A percentile compares a stretch with the other conserved stretches of the same genome.
These are phyloP conservation scores for Zygosaccharomyces siamensis DNA, from an alignment of 805 yeast genomes.

Conservation along the genomic window DNA sequence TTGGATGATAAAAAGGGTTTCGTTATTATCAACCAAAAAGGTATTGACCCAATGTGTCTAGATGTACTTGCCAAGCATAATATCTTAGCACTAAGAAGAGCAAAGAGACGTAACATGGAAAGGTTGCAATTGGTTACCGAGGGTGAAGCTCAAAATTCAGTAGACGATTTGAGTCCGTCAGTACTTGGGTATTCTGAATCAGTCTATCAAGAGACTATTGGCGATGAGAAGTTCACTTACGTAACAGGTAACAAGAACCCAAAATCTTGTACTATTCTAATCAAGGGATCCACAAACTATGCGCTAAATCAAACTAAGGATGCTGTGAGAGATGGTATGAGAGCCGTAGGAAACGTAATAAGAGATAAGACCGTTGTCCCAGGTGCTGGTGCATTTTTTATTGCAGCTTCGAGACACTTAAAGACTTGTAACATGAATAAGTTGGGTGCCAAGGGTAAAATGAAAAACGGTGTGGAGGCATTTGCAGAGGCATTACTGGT, in stretches of 20 bases:
- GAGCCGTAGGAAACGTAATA: slow-evolving; percentile 89
- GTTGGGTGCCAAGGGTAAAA: slow-evolving; percentile 70
- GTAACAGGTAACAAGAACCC: slow-evolving; percentile 88
- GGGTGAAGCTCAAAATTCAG: slow-evolving; percentile 96
- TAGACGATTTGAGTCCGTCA: slow-evolving; percentile 79
- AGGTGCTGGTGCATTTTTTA: slow-evolving; percentile 95
- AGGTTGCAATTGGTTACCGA: slow-evolving; percentile 93
- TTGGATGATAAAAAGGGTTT: slow-evolving; percentile 68
- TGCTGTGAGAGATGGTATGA: slow-evolving; percentile 94
- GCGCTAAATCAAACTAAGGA: slow-evolving; percentile 89
- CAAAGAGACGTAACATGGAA: slow-evolving; percentile 99
- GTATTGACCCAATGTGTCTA: slow-evolving; percentile 96
- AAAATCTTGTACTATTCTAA: slow-evolving; percentile 83
- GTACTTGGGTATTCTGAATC: slow-evolving; percentile 84
- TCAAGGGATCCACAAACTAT: slow-evolving; percentile 90
- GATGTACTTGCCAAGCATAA: slow-evolving; percentile 91
- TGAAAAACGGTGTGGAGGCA: slow-evolving; percentile 86
- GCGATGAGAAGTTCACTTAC: slow-evolving; percentile 96
- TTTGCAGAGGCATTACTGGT: slow-evolving; percentile 88
- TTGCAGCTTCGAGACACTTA: slow-evolving; percentile 72
- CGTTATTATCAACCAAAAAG: slow-evolving; percentile 95
- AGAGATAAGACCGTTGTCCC: slow-evolving; percentile 84
- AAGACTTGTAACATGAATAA: slow-evolving; percentile 45
- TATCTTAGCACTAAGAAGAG: slow-evolving; percentile 92
- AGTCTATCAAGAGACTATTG: slow-evolving; percentile 88